phyloP scores from a whole-genome alignment of 345 rosid genomes.

The Camelina laxa region DNA sequence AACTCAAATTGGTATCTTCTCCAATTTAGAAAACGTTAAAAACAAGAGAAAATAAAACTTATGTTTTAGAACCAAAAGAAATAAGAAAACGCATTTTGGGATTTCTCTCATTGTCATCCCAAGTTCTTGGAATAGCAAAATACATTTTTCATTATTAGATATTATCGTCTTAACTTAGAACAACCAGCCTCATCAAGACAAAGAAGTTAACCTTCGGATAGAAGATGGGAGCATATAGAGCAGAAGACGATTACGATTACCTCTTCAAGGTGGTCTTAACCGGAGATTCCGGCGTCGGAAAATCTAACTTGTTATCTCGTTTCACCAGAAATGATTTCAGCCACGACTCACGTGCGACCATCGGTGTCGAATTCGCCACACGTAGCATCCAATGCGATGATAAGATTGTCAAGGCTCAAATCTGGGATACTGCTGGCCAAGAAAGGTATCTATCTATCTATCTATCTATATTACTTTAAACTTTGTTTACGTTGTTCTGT shows the following conservation, averaged over 20 bases:
- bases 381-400: constrained; percentile 80
- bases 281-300: constrained; percentile 92
- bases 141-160: constrained; percentile 11
- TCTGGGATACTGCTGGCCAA: constrained; percentile 98
- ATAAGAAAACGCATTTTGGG: constrained; percentile 6
- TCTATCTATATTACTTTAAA: not conserved
- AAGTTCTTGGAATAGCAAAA: constrained; percentile 32
- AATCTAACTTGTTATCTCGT: constrained; percentile 80
- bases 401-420: constrained; percentile 89
- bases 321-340: constrained; percentile 87
- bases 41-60: constrained; percentile 21
- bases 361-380: constrained; percentile 93
- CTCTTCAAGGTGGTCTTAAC: constrained; percentile 84
- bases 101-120: constrained; percentile 16
- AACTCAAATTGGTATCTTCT: constrained; percentile 22
- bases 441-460: constrained; percentile 51
- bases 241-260: constrained; percentile 79
- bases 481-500: not conserved
- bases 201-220: not conserved
- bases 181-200: constrained; percentile 10
- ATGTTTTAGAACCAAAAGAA: not conserved
- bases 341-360: constrained; percentile 85
- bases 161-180: not conserved
- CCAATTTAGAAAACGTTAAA: constrained; percentile 42
- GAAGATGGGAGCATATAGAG: constrained; percentile 61